These are phyloP conservation scores for Leccinum glutinopallens DNA, from an alignment of 1,284 basidiomycete species.

Conservation along the genomic window DNA sequence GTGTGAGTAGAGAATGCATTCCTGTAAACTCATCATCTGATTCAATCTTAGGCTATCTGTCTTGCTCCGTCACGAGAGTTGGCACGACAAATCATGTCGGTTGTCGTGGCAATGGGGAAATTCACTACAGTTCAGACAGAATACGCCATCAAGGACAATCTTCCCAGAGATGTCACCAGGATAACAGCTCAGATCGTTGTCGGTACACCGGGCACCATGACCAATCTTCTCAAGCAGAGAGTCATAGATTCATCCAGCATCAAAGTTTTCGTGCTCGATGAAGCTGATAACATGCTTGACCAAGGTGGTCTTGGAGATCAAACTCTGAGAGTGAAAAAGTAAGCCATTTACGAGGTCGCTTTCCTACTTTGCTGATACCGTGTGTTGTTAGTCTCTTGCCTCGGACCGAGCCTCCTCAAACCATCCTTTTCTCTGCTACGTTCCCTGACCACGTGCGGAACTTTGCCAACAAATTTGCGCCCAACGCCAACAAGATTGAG, in stretches of 20 bases:
- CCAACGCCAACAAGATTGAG: slow-evolving; percentile 95
- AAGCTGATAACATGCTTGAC: slow-evolving; percentile 99
- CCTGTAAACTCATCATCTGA: slow-evolving; percentile 9
- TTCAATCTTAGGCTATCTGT: slow-evolving; percentile 73
- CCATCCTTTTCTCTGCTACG: slow-evolving; percentile 97
- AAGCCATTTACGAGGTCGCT: not conserved
- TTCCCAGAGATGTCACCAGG: slow-evolving; percentile 66
- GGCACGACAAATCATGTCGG: slow-evolving; percentile 96
- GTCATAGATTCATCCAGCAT: slow-evolving; percentile 81
- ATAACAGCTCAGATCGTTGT: slow-evolving; percentile 92
- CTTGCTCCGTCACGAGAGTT: slow-evolving; percentile 95
- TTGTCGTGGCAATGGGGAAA: slow-evolving; percentile 93
- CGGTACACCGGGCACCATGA: slow-evolving; percentile 95
- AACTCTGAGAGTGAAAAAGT: slow-evolving; percentile 92
- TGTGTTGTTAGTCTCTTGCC: slow-evolving; percentile 61
- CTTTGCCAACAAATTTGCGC: slow-evolving; percentile 92
- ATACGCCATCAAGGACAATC: slow-evolving; percentile 91
- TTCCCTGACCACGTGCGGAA: slow-evolving; percentile 92
- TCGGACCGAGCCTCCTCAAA: slow-evolving; percentile 63
- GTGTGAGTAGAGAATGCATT: slow-evolving; percentile 42
- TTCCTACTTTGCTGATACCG: slow-evolving; percentile 13
- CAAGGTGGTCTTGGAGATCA: slow-evolving; percentile 97
- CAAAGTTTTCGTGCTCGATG: slow-evolving; percentile 96
- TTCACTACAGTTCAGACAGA: slow-evolving; percentile 92
- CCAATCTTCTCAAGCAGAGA: slow-evolving; percentile 76